Base-by-base conservation (phyloP, 768 basidiomycete species). In the Nidula microcarpa region DNA sequence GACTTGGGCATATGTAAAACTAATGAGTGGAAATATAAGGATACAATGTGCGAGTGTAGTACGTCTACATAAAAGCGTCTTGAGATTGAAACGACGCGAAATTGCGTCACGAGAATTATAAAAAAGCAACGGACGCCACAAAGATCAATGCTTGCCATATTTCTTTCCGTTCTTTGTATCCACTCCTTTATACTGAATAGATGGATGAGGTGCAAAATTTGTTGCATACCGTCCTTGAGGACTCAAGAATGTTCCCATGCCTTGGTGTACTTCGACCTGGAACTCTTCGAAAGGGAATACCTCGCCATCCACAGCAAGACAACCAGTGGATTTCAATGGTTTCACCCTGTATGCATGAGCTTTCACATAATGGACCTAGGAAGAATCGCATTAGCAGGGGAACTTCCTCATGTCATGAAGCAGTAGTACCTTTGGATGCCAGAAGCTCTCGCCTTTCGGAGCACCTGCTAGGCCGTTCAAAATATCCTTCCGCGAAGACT, bases 231-330 rank as follows among this genome's bases (percentile, higher is more conserved):
- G 69, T 11, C 85, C 85, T 56, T 77, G 66, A 30, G 81, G 80
- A 60, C 87, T 89, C 9, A 91, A 68, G 32, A 89, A 64, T 0
- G 82, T 86, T 17, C 79, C 89, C 23, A 89, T 65, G 10, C 80
- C 78, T n/a, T 72, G 74, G 59, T 90, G 84, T 8, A 87, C 84
- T 65, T 93, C 89, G 2, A 94, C 83, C 58, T 89, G 79, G 62
- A 82, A 93, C 60, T 85, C 81, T 62, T 84, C 77, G 57, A 89
- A 87, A 8, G 87, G 87, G 60, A 81, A 86, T 4, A 70, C 60
- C 68, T 95, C 93, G 6, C 93, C 93, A 58, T 95, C 93, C 14
- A 95, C 74, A 11, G 87, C 74, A 14, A 94, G 61, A 58, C 71
- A 69, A 2, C 87, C 87, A 33, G 81, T 73, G 3, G 70, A 49